Base-by-base conservation (phyloP, 805 yeast species). In the Wickerhamiella kurtzmanii region DNA sequence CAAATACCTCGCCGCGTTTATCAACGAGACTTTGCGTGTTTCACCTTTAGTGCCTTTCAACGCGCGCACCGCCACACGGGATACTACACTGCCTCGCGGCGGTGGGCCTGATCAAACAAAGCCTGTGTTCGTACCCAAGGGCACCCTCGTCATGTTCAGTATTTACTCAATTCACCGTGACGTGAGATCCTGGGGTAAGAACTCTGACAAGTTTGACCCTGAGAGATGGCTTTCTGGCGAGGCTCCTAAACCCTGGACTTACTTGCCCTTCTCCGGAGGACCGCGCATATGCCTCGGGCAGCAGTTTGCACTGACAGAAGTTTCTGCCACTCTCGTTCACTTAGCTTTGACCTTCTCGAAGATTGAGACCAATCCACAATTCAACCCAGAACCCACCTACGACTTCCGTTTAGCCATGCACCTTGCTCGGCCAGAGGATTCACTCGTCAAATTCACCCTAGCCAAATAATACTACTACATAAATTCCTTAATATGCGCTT, bases 381-480 rank as follows among this genome's bases (percentile, higher is more conserved):
- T 25, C 32, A 6, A 6, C 9, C 32, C 11, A 6, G 32, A 25
- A 11, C 32, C 32, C 32, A 25, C 32, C 32, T 25, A 6, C 32
- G 32, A 25, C 32, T 25, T 25, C 32, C 32, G 32, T 25, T 11
- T 25, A 6, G 6, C 32, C 6, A 25, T 25, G 32, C 32, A 25
- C 11, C 32, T 25, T 6, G 6, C 32, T 25, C 6, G 11, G 11
- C 32, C 32, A 11, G 32, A 25, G 11, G 32, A 25, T n/a, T 36
- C 32, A 8, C 21, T 15, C 28, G 94, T 94, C 32, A 82, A 65
- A 41, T 76, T 86, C 20, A 82, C 63, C 57, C 83, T 85, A 19
- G 82, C 79, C 57, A 85, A 95, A 54, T 80, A 80, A 0, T 89
- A 80, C 47, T 80, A 59, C 2, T n/a, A n/a, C n/a, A n/a, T n/a